Evolutionary conservation across 192 early-diverging fungal species (phyloP).

Genomic region (Geranomyces variabilis): DNA sequence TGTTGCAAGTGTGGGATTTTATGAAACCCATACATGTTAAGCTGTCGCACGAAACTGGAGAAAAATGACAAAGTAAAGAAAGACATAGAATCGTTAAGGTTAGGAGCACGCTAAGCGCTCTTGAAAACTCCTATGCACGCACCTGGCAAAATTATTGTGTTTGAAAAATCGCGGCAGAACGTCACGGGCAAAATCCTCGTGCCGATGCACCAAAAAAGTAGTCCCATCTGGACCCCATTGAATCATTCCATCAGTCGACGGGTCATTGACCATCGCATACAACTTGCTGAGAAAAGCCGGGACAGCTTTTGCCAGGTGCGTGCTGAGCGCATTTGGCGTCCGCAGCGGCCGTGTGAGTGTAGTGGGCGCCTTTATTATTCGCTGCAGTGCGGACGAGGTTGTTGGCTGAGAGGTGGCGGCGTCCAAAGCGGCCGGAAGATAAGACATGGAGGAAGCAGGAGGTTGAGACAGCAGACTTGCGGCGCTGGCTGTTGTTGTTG

Average conservation of each 20-base stretch:
- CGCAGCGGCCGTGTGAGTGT: neutral
- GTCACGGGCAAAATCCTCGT: slow-evolving; percentile 59
- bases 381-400: slow-evolving; percentile 2
- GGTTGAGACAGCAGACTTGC: no score
- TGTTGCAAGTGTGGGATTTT: slow-evolving; percentile 94
- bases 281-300: slow-evolving; percentile 94
- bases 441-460: no score
- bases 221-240: slow-evolving; percentile 86
- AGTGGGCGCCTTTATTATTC: neutral
- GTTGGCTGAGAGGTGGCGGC: no score
- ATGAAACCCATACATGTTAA: slow-evolving; percentile 90
- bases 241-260: slow-evolving; percentile 80
- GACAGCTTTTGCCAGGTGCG: slow-evolving; percentile 56
- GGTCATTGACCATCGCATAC: slow-evolving; percentile 92
- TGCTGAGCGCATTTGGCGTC: slow-evolving; percentile 15
- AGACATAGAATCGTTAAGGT: no score
- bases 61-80: no score
- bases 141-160: slow-evolving; percentile 62
- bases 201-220: slow-evolving; percentile 68
- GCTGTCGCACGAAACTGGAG: slow-evolving; percentile 57
- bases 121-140: no score
- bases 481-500: no score
- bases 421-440: no score
- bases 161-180: slow-evolving; percentile 67
- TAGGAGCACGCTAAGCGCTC: no score